phyloP scores from a whole-genome alignment of 345 rosid species.

The thale cress (Arabidopsis thaliana) region TAIR10.1 NC_003070.9:3742501-3743000 shows the following conservation, averaged over 20 bases:
- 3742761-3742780: neutral
- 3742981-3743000: constrained; percentile 83
- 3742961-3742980: constrained; percentile 93
- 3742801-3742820: neutral
- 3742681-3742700: constrained; percentile 96
- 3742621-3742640: constrained; percentile 77
- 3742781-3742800: neutral
- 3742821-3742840: constrained; percentile 2
- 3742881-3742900: constrained; percentile 70
- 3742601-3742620: constrained; percentile 97
- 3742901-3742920: constrained; percentile 96
- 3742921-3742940: constrained; percentile 84
- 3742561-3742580: constrained; percentile 79
- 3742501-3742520: constrained; percentile 22
- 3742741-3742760: neutral
- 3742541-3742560: constrained; percentile 40
- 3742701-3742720: constrained; percentile 8
- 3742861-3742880: neutral
- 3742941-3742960: constrained; percentile 97
- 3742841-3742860: neutral
- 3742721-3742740: neutral
- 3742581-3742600: constrained; percentile 81
- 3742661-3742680: constrained; percentile 89
- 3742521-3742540: constrained; percentile 16
- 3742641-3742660: constrained; percentile 77